These are phyloP conservation scores for Geotrichum fermentans DNA, from an alignment of 1,139 yeast species.

Conservation along the genomic window DNA sequence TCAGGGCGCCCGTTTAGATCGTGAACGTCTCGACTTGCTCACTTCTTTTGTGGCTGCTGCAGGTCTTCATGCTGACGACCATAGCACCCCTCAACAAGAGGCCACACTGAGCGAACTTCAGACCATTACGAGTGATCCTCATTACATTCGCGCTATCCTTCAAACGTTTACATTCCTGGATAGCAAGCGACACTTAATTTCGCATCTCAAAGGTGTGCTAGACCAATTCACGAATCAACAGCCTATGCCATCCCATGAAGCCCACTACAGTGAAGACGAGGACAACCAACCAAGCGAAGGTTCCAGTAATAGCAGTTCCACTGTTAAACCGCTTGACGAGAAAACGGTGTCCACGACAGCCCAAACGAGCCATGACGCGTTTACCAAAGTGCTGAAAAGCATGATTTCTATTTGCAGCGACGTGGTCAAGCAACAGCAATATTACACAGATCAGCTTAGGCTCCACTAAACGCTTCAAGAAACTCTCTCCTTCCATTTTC, in stretches of 20 bases:
- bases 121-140: not conserved
- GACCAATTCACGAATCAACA: not conserved
- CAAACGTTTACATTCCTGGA: constrained; percentile 14
- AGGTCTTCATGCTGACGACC: not conserved
- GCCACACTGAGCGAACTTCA: constrained; percentile 2
- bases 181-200: constrained; percentile 10
- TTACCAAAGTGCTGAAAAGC: not conserved
- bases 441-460: constrained; percentile 11
- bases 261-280: not conserved
- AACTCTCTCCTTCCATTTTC: too few relatives aligned
- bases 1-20: constrained; percentile 12
- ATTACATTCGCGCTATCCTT: constrained; percentile 6
- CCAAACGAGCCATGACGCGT: constrained; percentile 1
- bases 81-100: not conserved
- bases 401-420: not conserved
- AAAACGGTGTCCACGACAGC: not conserved
- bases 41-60: constrained; percentile 5
- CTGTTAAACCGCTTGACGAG: too few relatives aligned
- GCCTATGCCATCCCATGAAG: too few relatives aligned
- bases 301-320: not conserved
- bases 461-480: too few relatives aligned
- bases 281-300: not conserved
- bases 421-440: constrained; percentile 10
- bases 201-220: constrained; percentile 7
- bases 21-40: constrained; percentile 12